Percentiles rank a stretch among this genome's conserved stretches.
phyloP scores from a whole-genome alignment of 495 filamentous ascomycete species.

The Viridothelium virens region DNA sequence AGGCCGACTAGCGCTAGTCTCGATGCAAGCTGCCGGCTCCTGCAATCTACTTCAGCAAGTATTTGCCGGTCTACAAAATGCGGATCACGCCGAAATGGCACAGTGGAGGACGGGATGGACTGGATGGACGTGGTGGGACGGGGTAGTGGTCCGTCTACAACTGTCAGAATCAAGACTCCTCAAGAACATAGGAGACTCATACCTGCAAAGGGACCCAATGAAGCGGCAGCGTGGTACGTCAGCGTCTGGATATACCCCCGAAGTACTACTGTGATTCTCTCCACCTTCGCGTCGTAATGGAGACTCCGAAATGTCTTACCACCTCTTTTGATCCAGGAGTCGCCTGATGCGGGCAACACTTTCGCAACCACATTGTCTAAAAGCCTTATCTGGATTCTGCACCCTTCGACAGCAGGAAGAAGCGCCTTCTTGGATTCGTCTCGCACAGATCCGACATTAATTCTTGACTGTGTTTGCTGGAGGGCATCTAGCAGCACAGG shows the following conservation, averaged over 20 bases:
- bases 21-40: conserved; percentile 20
- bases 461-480: not conserved
- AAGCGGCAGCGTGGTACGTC: not conserved
- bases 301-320: not conserved
- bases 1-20: conserved; percentile 38
- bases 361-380: not conserved
- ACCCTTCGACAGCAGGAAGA: not conserved
- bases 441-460: not conserved
- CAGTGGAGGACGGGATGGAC: conserved; percentile 24
- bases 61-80: conserved; percentile 39
- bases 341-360: not conserved
- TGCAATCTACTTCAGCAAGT: conserved; percentile 31
- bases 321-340: not conserved
- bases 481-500: not conserved
- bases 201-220: too few relatives aligned
- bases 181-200: too few relatives aligned
- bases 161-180: too few relatives aligned
- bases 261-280: not conserved
- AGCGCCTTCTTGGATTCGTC: not conserved
- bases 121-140: not conserved
- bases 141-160: too few relatives aligned
- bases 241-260: not conserved
- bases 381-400: not conserved
- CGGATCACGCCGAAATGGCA: conserved; percentile 36
- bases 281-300: not conserved